Evolutionary conservation across 306 rosid genomes (phyloP), one percentile per base, ranked within the genome.

Genomic region (Trifolium pratense): DNA sequence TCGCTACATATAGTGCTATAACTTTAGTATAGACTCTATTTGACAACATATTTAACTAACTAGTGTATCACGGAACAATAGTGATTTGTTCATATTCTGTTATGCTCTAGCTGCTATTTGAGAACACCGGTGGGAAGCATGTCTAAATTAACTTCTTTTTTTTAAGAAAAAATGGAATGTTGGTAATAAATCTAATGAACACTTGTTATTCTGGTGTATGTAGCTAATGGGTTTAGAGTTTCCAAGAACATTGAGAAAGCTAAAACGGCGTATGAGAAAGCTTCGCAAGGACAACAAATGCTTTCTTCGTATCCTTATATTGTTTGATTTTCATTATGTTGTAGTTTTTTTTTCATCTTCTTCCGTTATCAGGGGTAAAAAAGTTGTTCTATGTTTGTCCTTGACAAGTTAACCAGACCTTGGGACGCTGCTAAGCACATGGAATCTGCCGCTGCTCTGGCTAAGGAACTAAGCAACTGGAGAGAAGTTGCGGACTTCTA

Each of bases 341-440:
- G 0, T 66, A 3, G 61, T 20, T 3, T 34, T 16, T 34, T 16
- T 56, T 48, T 34, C 23, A 20, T 70, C 6, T 25, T 17, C 31
- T 60, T 34, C 63, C 36, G 4, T 40, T n/a, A 32, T 40, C 8
- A 32, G 42, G 58, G 36, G 15, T 23, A 23, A 17, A 23, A 17
- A 72, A 32, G 0, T 43, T 34, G 51, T 26, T 48, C 40, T 2
- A 36, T 53, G 15, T 67, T 48, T 73, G 46, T 76, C 92, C 89
- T 90, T 85, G 68, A 88, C 86, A 32, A 76, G 79, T 71, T 18
- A 71, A 74, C 73, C 66, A 94, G 98, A 84, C 97, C 95, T 57
- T 91, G 98, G 98, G 97, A 94, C 74, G 96, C 98, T 16, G 97
- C 98, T 70, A 91, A 88, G 83, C 97, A 88, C 80, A 91, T 94